Base-by-base conservation (phyloP, 2,329 filamentous ascomycete species). In the Diaporthe sp. region DNA sequence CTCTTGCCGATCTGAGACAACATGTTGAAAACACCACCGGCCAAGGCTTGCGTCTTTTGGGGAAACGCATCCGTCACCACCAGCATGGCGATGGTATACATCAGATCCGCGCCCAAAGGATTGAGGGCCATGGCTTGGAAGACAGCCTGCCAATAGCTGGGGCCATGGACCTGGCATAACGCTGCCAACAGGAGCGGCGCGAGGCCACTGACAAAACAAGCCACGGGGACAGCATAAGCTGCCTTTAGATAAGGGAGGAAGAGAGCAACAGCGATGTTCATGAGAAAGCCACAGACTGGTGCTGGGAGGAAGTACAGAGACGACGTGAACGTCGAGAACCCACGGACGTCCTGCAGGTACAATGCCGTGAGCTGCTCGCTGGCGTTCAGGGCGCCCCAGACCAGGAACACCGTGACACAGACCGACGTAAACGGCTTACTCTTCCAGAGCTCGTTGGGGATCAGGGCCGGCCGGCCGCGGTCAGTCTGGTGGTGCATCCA, bases 21-120 rank as follows among this genome's bases (percentile, higher is more conserved):
- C 2, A 88, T 89, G 71, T 90, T 91, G 81, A 92, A 92, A 0
- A 92, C 88, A 0, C 87, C 90, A 0, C 90, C 90, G 0, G 89
- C 90, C 0, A 92, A 83, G 0, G 87, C 89, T 74, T 92, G 90
- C 3, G 85, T 87, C 28, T 89, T 82, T 0, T 84, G 81, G 0
- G 89, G 88, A 75, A 91, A 91, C 1, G 85, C 86, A 88, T 86
- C 0, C 86, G 30, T 86, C 3, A 91, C 87, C 3, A 91, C 83
- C 1, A 92, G 83, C 50, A 87, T 84, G 0, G 86, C 87, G 0
- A 91, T 85, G 0, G 88, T 91, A 77, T 90, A 91, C 0, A 92
- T 82, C 0, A 89, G 86, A 73, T 88, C 85, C 0, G 82, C 82
- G 13, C 83, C 85, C 1, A 88, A 80, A 0, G 86, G 86, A 0